Evolutionary conservation across 176 grass and related monocot species (phyloP), one percentile per base, ranked within the genome.

Genomic region (Bonia amplexicaulis): DNA sequence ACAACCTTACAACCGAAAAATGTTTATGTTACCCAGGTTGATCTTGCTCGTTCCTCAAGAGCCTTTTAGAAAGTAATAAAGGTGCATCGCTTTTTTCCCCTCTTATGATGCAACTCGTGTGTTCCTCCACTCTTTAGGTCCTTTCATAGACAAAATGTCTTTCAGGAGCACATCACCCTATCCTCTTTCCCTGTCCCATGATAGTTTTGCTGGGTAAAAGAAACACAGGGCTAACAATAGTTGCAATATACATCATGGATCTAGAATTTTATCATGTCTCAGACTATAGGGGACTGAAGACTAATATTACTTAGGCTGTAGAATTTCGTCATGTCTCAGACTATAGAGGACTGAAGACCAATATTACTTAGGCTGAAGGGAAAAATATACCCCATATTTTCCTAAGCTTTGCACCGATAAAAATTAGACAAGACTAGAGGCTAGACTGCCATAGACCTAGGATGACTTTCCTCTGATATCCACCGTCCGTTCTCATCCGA

Each of bases 1-100:
- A 44, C 39, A 57, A 22, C 58, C 40, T 20, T 19, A 59, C 3
- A 19, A 47, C 17, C 20, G 9, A 45, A 63, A 67, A 82, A 77
- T 27, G 83, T 81, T 57, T 48, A 3, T 33, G 35, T 80, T 90
- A 72, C 72, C 83, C 7, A 78, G 79, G 79, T 57, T 78, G 88
- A 82, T 82, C 65, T 35, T 40, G n/a, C 31, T 31, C 31, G 33
- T 47, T 79, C 11, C 45, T 54, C 77, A 2, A 46, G 64, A 40
- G 12, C 51, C 68, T 90, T 72, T 90, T 31, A 65, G 67, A 79
- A 90, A 86, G 84, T 11, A 61, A n/a, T 6, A 81, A 89, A 89
- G 70, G 69, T 80, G 69, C 40, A 6, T 59, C n/a, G 27, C 27
- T 64, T 67, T 85, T 33, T 73, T 19, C 7, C 29, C 3, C 73